Base-by-base conservation (phyloP, 306 rosid species). In the Biancaea sappan region DNA sequence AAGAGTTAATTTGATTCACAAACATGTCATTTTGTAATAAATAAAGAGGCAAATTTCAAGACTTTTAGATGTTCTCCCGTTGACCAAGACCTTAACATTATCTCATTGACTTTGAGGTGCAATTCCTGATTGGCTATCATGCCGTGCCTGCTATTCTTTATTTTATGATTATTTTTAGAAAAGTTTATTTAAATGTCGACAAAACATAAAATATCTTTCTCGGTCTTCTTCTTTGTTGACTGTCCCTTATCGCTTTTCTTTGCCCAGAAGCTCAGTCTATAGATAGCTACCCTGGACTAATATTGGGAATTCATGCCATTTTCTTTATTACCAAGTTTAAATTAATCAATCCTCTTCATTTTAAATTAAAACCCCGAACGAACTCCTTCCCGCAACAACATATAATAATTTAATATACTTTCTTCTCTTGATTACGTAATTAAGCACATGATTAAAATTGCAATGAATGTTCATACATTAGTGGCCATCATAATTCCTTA, bases 71-170 rank as follows among this genome's bases (percentile, higher is more conserved):
- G 25, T 9, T 60, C 8, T 26, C 10, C 22, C 26, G 5, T 69
- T 53, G 61, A 70, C 35, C n/a, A 7, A 11, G 8, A 25, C 15
- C 24, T 21, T 60, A 34, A 34, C 66, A 6, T 40, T 44, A 72
- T 72, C 76, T 41, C 76, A 43, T 41, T 11, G 67, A 57, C 76
- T 72, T 56, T 56, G 31, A 44, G 41, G n/a, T 47, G 28, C 10
- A 37, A 29, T 10, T 22, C 14, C 4, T 28, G 13, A 38, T 15
- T n/a, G 57, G n/a, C 9, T 11, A 15, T 6, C 48, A 22, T 12
- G 3, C 58, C 59, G 22, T 37, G 7, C 21, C 47, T 6, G 6
- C 2, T 13, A 5, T 19, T 13, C 15, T 37, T 69, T 50, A 24
- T 19, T 12, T 32, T 32, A 24, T 44, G 50, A 12, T 40, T 11